phyloP scores from a whole-genome alignment of 306 rosid genomes.

The Benincasa hispida region DNA sequence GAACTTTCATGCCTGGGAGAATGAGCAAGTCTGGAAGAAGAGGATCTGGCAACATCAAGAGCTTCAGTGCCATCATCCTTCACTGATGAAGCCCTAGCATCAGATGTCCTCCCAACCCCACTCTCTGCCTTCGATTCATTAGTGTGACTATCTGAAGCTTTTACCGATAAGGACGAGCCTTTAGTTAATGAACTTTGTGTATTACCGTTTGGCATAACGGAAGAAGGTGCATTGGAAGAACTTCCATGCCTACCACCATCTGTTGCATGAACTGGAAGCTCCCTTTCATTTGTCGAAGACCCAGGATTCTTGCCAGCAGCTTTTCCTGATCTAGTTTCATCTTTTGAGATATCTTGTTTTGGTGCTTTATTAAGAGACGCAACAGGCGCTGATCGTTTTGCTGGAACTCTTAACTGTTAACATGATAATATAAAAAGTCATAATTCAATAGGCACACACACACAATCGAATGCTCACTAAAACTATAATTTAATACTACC shows the following conservation, averaged over 20 bases:
- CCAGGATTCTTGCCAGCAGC: slow-evolving; percentile 40
- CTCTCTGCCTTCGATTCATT: slow-evolving; percentile 55
- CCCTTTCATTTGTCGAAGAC: slow-evolving; percentile 46
- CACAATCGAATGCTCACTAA: not conserved
- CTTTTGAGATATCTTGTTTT: slow-evolving; percentile 73
- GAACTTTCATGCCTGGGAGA: slow-evolving; percentile 76
- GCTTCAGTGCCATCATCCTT: slow-evolving; percentile 69
- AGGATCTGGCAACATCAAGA: slow-evolving; percentile 46
- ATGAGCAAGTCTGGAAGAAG: slow-evolving; percentile 58
- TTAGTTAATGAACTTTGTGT: slow-evolving; percentile 30
- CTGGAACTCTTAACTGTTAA: slow-evolving; percentile 51
- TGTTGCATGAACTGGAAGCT: slow-evolving; percentile 33
- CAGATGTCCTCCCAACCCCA: slow-evolving; percentile 52
- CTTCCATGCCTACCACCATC: slow-evolving; percentile 48
- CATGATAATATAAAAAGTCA: slow-evolving; percentile 15
- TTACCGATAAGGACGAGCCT: slow-evolving; percentile 34
- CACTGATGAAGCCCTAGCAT: slow-evolving; percentile 34
- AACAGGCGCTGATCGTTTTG: slow-evolving; percentile 50
- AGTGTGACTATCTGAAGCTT: slow-evolving; percentile 36
- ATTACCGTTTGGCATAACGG: slow-evolving; percentile 47
- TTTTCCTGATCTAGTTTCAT: slow-evolving; percentile 74
- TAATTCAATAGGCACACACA: not conserved
- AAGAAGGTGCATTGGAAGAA: slow-evolving; percentile 30
- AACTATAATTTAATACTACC: slow-evolving; percentile 29
- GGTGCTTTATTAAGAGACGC: slow-evolving; percentile 49